phyloP scores from a whole-genome alignment of 1,284 basidiomycete genomes.

The Phlebopus sp. region DNA sequence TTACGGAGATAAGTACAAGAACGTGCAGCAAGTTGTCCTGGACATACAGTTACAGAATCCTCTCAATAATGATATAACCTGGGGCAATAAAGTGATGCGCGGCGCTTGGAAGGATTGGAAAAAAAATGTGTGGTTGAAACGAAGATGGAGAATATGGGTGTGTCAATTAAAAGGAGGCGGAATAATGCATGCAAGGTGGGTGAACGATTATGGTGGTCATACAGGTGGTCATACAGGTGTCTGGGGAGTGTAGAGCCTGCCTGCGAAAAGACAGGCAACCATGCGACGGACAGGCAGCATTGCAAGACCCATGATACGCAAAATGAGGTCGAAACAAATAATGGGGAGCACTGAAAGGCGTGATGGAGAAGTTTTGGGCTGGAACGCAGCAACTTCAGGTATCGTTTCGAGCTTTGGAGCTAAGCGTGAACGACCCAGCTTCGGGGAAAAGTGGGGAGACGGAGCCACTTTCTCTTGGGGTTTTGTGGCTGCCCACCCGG shows the following conservation, averaged over 20 bases:
- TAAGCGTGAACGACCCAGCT: constrained; percentile 24
- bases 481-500: constrained; percentile 20
- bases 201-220: too few species aligned
- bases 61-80: constrained; percentile 18
- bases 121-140: constrained; percentile 5
- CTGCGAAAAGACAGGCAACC: constrained; percentile 23
- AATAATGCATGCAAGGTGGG: background rate
- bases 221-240: constrained; percentile 8
- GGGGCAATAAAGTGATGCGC: constrained; percentile 3
- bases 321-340: constrained; percentile 26
- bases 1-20: background rate
- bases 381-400: constrained; percentile 31
- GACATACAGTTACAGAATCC: background rate
- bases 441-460: constrained; percentile 32
- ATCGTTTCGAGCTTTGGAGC: constrained; percentile 33
- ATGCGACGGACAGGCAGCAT: constrained; percentile 28
- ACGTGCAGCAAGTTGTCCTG: background rate
- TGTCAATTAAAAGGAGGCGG: constrained; percentile 3
- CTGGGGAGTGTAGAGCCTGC: constrained; percentile 24
- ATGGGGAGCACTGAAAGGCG: constrained; percentile 18
- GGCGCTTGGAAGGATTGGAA: constrained; percentile 6
- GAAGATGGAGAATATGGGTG: constrained; percentile 5
- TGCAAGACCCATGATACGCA: constrained; percentile 29
- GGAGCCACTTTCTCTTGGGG: constrained; percentile 17
- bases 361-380: constrained; percentile 12